Evolutionary conservation across 2,329 filamentous ascomycete genomes (phyloP).

Genomic region (Cryphonectria japonica): DNA sequence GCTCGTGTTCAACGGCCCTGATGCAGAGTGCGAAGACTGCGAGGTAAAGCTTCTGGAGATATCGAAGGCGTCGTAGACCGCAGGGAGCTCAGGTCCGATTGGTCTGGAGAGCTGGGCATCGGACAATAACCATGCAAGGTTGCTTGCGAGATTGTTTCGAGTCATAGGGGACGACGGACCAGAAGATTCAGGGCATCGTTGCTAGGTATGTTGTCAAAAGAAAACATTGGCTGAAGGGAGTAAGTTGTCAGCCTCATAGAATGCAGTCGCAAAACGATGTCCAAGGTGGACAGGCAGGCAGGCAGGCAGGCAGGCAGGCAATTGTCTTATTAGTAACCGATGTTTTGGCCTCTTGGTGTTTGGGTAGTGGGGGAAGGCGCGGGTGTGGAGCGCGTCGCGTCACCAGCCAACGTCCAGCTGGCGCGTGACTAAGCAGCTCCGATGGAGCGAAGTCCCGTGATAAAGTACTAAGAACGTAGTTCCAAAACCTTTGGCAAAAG

Average conservation of each 20-base stretch:
- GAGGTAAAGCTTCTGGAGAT: conserved; percentile 35
- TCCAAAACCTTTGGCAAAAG: not conserved
- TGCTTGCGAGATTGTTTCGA: conserved; percentile 62
- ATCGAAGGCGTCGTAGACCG: conserved; percentile 35
- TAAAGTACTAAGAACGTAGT: not conserved
- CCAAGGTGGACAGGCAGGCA: not conserved
- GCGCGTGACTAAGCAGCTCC: conserved; percentile 14
- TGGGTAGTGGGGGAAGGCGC: conserved; percentile 2
- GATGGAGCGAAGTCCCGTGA: conserved; percentile 25
- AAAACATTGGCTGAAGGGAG: not conserved
- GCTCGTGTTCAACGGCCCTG: conserved; percentile 17
- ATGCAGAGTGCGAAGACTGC: conserved; percentile 21
- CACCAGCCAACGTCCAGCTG: conserved; percentile 10
- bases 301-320: not conserved
- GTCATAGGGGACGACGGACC: conserved; percentile 55
- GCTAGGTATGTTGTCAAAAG: not conserved
- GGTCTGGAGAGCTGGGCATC: conserved; percentile 47
- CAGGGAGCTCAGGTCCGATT: conserved; percentile 44
- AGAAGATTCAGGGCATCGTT: conserved; percentile 37
- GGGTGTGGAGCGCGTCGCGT: conserved; percentile 25
- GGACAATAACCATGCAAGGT: conserved; percentile 61
- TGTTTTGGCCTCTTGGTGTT: not conserved
- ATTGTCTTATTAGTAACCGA: not conserved
- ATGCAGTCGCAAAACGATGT: not conserved
- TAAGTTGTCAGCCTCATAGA: not conserved